phyloP scores from a whole-genome alignment of 352 stramenopile genomes.

The Phytophthora syringae region DNA sequence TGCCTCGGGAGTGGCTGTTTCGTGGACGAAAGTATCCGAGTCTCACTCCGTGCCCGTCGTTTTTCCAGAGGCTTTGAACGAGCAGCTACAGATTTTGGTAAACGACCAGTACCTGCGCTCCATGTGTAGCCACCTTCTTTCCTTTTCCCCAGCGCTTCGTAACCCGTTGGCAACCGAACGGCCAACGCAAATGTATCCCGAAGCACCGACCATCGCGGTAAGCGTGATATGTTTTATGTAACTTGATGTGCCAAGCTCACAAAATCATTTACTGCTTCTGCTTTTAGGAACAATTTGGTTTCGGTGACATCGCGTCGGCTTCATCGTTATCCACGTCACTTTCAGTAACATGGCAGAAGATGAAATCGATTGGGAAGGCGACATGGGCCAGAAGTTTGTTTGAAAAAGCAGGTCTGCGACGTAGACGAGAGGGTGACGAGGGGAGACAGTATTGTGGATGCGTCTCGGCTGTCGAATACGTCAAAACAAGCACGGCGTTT shows the following conservation, averaged over 20 bases:
- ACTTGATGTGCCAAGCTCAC: not conserved
- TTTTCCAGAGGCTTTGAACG: constrained; percentile 59
- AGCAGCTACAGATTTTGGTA: constrained; percentile 58
- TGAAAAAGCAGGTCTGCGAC: constrained; percentile 54
- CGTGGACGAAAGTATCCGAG: constrained; percentile 75
- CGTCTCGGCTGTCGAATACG: constrained; percentile 42
- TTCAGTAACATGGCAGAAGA: constrained; percentile 62
- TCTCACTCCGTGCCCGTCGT: constrained; percentile 71
- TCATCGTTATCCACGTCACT: constrained; percentile 54
- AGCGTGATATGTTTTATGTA: not conserved
- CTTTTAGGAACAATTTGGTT: constrained; percentile 75
- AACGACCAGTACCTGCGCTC: constrained; percentile 54
- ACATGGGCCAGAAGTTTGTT: constrained; percentile 66
- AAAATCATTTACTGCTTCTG: not conserved
- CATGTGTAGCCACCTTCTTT: constrained; percentile 55
- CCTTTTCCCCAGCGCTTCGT: constrained; percentile 46
- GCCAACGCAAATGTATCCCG: constrained; percentile 57
- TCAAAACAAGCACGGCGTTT: constrained; percentile 46
- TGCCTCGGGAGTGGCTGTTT: constrained; percentile 51
- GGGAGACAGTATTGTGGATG: constrained; percentile 3
- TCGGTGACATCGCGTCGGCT: constrained; percentile 72
- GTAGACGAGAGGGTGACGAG: constrained; percentile 24
- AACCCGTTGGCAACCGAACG: constrained; percentile 46
- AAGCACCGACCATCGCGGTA: constrained; percentile 56
- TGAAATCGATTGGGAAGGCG: constrained; percentile 59